These are phyloP conservation scores for Hippophae gyantsensis DNA, from an alignment of 306 rosid species.

Conservation along the genomic window DNA sequence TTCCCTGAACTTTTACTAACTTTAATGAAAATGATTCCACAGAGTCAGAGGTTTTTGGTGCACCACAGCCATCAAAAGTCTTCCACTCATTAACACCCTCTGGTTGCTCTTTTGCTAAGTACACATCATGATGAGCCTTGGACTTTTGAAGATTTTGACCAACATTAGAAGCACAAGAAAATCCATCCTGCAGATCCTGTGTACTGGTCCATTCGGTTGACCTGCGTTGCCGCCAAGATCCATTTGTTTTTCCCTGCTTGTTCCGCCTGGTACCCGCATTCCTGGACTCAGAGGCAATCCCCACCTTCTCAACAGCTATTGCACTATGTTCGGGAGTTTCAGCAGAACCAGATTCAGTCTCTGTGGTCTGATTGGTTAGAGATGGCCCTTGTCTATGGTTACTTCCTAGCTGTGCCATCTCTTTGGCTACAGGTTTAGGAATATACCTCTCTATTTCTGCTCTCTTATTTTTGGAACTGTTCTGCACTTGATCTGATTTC, in stretches of 20 bases:
- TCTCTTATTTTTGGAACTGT: conserved; percentile 59
- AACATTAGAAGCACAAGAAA: conserved; percentile 26
- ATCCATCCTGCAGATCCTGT: conserved; percentile 42
- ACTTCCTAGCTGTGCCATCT: conserved; percentile 82
- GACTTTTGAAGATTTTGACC: conserved; percentile 30
- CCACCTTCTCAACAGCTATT: conserved; percentile 31
- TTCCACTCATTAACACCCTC: conserved; percentile 35
- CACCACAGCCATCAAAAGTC: conserved; percentile 40
- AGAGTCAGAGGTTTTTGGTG: conserved; percentile 26
- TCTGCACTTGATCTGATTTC: conserved; percentile 51
- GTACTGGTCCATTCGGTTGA: conserved; percentile 28
- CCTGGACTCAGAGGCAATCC: conserved; percentile 42
- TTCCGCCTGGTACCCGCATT: conserved; percentile 45
- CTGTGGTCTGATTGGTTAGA: conserved; percentile 32
- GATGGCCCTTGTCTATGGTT: conserved; percentile 33
- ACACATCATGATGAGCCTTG: conserved; percentile 28
- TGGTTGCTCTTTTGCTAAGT: conserved; percentile 35
- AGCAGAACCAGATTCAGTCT: conserved; percentile 30
- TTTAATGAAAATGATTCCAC: conserved; percentile 30
- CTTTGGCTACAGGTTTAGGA: conserved; percentile 96
- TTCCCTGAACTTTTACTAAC: conserved; percentile 42
- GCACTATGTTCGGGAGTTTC: conserved; percentile 29
- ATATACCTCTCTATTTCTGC: conserved; percentile 92
- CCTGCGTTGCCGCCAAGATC: conserved; percentile 68
- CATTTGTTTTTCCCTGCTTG: conserved; percentile 58